Conservation (phyloP, 2,329 filamentous ascomycete genomes). For the Penicillium sp. region DNA sequence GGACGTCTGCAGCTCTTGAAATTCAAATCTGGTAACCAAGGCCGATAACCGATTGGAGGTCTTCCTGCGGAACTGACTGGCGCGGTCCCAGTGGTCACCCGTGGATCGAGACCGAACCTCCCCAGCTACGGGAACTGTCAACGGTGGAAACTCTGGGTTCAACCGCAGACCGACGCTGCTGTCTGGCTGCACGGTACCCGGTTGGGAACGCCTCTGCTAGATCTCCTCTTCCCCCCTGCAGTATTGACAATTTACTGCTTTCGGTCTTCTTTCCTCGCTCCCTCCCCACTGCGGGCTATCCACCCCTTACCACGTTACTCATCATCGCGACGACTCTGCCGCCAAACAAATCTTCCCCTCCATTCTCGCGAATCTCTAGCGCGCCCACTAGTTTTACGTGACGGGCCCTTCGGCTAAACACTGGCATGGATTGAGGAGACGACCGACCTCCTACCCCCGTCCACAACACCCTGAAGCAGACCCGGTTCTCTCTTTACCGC, state of each 20-base stretch:
- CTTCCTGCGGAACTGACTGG: constrained; percentile 25
- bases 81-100: constrained; percentile 20
- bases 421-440: constrained; percentile 39
- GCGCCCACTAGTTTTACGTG: constrained; percentile 14
- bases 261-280: constrained; percentile 21
- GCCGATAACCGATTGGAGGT: not conserved
- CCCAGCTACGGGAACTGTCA: not conserved
- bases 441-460: constrained; percentile 2
- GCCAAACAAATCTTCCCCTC: not conserved
- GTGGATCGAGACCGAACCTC: constrained; percentile 22
- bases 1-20: constrained; percentile 1
- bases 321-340: not conserved
- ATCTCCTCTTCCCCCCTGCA: constrained; percentile 26
- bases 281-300: constrained; percentile 24
- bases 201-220: not conserved
- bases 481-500: constrained; percentile 21
- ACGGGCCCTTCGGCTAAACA: constrained; percentile 13
- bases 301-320: constrained; percentile 19
- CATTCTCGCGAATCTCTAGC: constrained; percentile 2
- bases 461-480: constrained; percentile 14
- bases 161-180: constrained; percentile 4
- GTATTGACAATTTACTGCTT: constrained; percentile 42
- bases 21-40: constrained; percentile 5
- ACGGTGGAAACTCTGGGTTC: not conserved
- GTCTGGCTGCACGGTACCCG: not conserved